Evolutionary conservation across 208 protist species (phyloP), one percentile per base, ranked within the genome.

Genomic region (Crithidia expoeki): DNA sequence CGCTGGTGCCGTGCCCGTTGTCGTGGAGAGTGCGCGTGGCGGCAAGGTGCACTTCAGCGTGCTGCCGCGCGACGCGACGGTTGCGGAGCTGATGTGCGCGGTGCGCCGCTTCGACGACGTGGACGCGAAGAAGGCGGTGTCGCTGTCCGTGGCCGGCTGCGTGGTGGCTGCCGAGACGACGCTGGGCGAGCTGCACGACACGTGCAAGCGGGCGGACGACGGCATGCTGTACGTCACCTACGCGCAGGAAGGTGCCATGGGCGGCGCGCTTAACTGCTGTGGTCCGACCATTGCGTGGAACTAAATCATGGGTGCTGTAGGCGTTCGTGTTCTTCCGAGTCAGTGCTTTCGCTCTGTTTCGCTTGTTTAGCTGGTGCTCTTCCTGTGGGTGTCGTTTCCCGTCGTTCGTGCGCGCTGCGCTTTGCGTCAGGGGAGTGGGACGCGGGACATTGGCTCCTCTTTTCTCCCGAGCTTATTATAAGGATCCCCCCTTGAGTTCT

Each of bases 201-300:
- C 55, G 53, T 80, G 74, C 74, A 69, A 55, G 74, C 57, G 25
- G 10, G 68, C 49, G 27, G 73, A 79, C 59, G 74, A 80, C 74
- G 74, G 68, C 74, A 74, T 80, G 67, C 74, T 80, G 33, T 74
- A 80, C 74, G 74, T 74, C 25, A 55, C 60, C 53, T 80, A 74
- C 74, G 33, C 62, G 1, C 42, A 47, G 50, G 74, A 80, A 61
- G 58, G 28, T 30, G 19, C 28, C 21, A 59, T 76, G 60, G 70
- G 70, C 25, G 19, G 19, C 19, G 19, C 7, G 7, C 4, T 50
- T 21, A 21, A 50, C 46, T 50, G 7, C 19, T 50, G 46, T 21
- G 11, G 7, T 50, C 14, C 21, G 14, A 50, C 14, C 19, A 21
- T 21, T 19, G 19, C 46, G 4, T 23, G 46, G 14, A 50, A n/a